Evolutionary conservation across 805 yeast species (phyloP).

Genomic region (Wickerhamiella musiphila): DNA sequence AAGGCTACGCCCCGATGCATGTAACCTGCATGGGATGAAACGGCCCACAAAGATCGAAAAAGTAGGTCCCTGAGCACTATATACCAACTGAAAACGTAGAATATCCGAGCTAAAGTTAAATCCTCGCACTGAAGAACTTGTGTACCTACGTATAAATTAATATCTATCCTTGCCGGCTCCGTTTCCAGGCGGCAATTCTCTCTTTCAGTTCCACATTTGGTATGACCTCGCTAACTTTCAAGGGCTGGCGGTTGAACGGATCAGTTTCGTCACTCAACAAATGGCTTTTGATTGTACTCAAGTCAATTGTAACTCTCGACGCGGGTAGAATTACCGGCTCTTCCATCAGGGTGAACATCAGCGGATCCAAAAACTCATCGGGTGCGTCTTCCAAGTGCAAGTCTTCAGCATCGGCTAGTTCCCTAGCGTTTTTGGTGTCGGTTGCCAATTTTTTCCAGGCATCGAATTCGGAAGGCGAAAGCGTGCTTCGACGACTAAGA

Average conservation of each 20-base stretch:
- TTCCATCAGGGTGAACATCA: conserved; percentile 89
- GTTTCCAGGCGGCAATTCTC: conserved; percentile 42
- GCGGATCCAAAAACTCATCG: conserved; percentile 90
- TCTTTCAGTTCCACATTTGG: conserved; percentile 56
- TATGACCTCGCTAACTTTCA: conserved; percentile 71
- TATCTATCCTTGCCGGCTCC: background rate
- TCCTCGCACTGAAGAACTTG: background rate
- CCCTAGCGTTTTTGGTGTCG: conserved; percentile 13
- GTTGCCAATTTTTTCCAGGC: conserved; percentile 54
- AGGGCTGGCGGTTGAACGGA: conserved; percentile 89
- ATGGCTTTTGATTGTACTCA: conserved; percentile 86
- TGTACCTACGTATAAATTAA: no score
- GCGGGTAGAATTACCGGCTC: conserved; percentile 92
- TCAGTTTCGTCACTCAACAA: conserved; percentile 87
- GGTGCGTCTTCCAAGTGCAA: conserved; percentile 84
- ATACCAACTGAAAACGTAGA: no score
- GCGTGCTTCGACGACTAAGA: conserved; percentile 36
- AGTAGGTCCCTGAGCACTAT: no score
- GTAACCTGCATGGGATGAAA: no score
- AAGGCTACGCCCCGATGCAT: no score
- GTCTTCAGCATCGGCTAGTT: conserved; percentile 62
- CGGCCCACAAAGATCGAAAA: no score
- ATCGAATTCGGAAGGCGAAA: conserved; percentile 36
- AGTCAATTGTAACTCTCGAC: conserved; percentile 69
- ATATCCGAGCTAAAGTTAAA: background rate